These are phyloP conservation scores for Xylaria venustula DNA, from an alignment of 495 filamentous ascomycete genomes.

Conservation along the genomic window DNA sequence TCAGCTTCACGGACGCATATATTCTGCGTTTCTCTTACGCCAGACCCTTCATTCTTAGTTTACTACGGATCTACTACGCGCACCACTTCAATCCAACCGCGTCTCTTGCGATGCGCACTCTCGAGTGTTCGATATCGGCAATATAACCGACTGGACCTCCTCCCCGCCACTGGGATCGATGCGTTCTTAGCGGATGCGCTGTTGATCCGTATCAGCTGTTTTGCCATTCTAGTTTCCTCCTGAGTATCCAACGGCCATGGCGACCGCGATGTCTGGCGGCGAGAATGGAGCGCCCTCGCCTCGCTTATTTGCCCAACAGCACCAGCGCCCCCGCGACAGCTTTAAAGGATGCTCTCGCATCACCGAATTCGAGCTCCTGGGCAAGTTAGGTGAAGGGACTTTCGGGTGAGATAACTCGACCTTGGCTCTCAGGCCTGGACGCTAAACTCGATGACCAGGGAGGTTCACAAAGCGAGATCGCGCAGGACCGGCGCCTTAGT, in stretches of 20 bases:
- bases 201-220: background rate
- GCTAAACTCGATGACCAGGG: conserved; percentile 48
- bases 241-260: conserved; percentile 29
- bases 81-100: background rate
- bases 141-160: background rate
- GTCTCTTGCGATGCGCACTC: conserved; percentile 6
- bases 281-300: conserved; percentile 35
- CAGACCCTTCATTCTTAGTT: too few relatives aligned
- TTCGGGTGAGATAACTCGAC: conserved; percentile 66
- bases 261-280: conserved; percentile 28
- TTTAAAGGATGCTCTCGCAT: conserved; percentile 89
- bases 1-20: background rate
- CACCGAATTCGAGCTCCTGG: conserved; percentile 79
- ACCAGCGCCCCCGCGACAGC: conserved; percentile 46
- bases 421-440: background rate
- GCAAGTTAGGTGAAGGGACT: conserved; percentile 95
- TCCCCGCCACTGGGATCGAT: background rate
- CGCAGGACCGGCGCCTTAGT: conserved; percentile 69
- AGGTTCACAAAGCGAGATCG: conserved; percentile 87
- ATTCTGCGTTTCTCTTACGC: too few relatives aligned
- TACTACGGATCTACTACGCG: background rate
- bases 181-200: background rate
- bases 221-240: conserved; percentile 17
- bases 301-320: conserved; percentile 42
- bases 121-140: background rate